These are phyloP conservation scores for Ophiostoma sp. DNA, from an alignment of 2,329 filamentous ascomycete genomes.

Conservation along the genomic window DNA sequence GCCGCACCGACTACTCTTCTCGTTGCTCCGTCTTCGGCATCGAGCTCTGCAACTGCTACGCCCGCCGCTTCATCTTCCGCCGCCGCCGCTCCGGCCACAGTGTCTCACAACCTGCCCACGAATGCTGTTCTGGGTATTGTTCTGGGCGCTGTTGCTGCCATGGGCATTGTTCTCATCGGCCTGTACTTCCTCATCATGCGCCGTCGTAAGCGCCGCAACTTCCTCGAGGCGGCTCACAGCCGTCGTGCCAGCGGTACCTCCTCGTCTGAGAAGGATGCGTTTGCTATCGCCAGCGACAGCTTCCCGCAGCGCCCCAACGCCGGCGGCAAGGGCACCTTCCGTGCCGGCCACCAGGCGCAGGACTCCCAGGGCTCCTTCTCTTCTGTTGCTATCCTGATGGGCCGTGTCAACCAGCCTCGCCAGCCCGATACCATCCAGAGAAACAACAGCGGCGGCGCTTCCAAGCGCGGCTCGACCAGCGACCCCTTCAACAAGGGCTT, in stretches of 20 bases:
- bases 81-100: constrained; percentile 34
- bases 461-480: constrained; percentile 51
- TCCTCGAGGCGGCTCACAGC: constrained; percentile 49
- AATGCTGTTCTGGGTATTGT: constrained; percentile 58
- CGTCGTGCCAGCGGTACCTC: constrained; percentile 46
- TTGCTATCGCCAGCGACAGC: constrained; percentile 50
- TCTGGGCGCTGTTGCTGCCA: constrained; percentile 12
- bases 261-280: constrained; percentile 59
- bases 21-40: constrained; percentile 27
- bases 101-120: constrained; percentile 37
- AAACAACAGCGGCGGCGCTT: constrained; percentile 53
- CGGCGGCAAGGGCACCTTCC: constrained; percentile 42
- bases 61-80: constrained; percentile 31
- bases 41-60: constrained; percentile 36
- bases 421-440: constrained; percentile 32
- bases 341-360: constrained; percentile 54
- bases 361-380: constrained; percentile 60
- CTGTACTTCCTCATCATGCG: constrained; percentile 68
- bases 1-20: constrained; percentile 25
- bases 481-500: constrained; percentile 63
- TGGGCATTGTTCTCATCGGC: constrained; percentile 45
- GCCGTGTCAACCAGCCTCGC: constrained; percentile 57
- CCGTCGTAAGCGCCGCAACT: constrained; percentile 54
- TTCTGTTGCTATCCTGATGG: constrained; percentile 66
- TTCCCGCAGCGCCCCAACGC: constrained; percentile 39